Evolutionary conservation across 495 filamentous ascomycete genomes (phyloP).

Genomic region (Aspergillus ellipticus): DNA sequence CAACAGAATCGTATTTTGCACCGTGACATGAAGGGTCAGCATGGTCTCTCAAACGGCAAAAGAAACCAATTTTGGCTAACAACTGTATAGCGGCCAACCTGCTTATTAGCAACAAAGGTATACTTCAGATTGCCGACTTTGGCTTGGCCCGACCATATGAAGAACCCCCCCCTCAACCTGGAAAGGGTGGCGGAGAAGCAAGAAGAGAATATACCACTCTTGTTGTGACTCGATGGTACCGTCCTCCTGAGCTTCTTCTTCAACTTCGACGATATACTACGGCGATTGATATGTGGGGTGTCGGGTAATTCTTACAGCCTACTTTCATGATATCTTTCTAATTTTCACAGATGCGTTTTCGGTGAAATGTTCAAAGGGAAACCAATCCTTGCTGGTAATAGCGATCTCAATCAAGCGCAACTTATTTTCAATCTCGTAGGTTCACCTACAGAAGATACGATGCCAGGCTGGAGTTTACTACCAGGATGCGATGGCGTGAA

Average conservation of each 20-base stretch:
- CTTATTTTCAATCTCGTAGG: constrained; percentile 94
- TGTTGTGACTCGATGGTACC: constrained; percentile 96
- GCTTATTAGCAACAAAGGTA: constrained; percentile 89
- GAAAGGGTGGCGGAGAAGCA: constrained; percentile 79
- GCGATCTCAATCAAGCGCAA: constrained; percentile 83
- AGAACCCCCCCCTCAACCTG: constrained; percentile 72
- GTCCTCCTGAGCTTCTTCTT: constrained; percentile 88
- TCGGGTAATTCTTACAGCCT: constrained; percentile 58
- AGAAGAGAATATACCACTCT: constrained; percentile 87
- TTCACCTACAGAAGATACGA: constrained; percentile 82
- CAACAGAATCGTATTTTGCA: constrained; percentile 75
- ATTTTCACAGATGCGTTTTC: constrained; percentile 73
- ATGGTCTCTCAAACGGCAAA: neutral
- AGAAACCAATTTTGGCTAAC: constrained; percentile 21
- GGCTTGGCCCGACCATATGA: constrained; percentile 92
- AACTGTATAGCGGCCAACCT: constrained; percentile 75
- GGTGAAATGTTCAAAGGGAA: constrained; percentile 96
- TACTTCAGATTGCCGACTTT: constrained; percentile 97
- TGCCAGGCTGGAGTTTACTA: constrained; percentile 84
- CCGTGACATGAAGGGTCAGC: constrained; percentile 85
- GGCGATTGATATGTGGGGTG: constrained; percentile 97
- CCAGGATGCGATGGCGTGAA: constrained; percentile 76
- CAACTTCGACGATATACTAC: constrained; percentile 86
- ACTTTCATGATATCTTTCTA: constrained; percentile 9
- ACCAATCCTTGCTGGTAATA: constrained; percentile 86